Conservation (phyloP, 2,329 filamentous ascomycete genomes). For the Fusarium haematococcum region DNA sequence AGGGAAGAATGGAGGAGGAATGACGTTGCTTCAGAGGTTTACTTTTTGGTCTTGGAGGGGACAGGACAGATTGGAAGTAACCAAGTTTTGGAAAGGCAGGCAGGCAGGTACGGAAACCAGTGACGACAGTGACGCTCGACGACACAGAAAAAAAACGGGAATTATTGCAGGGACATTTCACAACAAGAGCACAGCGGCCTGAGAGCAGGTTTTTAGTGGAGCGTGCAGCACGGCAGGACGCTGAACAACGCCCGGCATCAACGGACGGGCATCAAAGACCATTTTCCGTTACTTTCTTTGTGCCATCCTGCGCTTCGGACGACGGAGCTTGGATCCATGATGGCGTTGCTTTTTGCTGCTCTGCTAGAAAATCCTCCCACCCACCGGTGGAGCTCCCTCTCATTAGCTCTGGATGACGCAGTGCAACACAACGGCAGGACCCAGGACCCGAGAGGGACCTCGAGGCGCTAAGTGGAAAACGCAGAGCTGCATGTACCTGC, state of each 20-base stretch:
- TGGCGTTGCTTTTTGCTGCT: constrained; percentile 8
- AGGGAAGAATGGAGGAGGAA: constrained; percentile 12
- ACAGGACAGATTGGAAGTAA: constrained; percentile 2
- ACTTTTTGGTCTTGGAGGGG: constrained; percentile 28
- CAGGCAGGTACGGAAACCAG: constrained; percentile 17
- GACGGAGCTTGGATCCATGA: constrained; percentile 38
- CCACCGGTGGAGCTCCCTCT: constrained; percentile 27
- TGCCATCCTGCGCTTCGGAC: constrained; percentile 6
- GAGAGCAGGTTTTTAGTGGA: constrained; percentile 14
- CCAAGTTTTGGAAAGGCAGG: constrained; percentile 26
- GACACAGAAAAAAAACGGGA: constrained; percentile 16
- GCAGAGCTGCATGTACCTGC: constrained; percentile 24
- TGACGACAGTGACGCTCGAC: constrained; percentile 36
- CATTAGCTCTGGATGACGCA: constrained; percentile 37
- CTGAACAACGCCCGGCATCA: constrained; percentile 22
- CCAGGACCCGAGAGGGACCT: constrained; percentile 29
- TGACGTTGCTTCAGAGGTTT: constrained; percentile 33
- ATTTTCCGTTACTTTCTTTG: background rate
- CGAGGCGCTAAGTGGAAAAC: background rate
- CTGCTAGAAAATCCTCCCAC: constrained; percentile 11
- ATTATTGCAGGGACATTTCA: constrained; percentile 11
- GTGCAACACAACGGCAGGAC: constrained; percentile 24
- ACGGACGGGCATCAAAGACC: constrained; percentile 10
- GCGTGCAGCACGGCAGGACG: background rate
- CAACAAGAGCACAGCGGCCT: background rate